Percentiles rank a stretch among this genome's conserved stretches.
Evolutionary conservation across 306 rosid species (phyloP).

Genomic region (Cyclanthera cordifolia): DNA sequence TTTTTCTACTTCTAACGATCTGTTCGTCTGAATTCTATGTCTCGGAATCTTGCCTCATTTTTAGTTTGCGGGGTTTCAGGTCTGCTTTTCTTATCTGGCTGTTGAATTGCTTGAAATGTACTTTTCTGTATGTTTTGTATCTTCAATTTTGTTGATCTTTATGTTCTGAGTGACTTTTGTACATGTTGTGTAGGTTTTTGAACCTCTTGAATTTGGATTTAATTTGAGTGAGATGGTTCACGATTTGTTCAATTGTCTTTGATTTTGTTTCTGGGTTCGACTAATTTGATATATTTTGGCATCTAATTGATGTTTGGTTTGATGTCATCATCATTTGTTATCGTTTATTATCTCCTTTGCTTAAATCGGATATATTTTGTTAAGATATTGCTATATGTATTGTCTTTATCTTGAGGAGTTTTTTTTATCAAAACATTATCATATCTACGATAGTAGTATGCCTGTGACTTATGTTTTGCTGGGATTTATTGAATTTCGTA

Average conservation of each 20-base stretch:
- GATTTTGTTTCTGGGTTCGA: neutral
- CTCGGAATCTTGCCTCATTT: slow-evolving; percentile 19
- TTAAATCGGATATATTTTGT: neutral
- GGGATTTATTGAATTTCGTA: slow-evolving; percentile 36
- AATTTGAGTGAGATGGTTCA: neutral
- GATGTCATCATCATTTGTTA: neutral
- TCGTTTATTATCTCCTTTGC: neutral
- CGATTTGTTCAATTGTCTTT: neutral
- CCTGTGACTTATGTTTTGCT: slow-evolving; percentile 29
- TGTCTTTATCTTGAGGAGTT: neutral
- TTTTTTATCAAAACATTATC: neutral
- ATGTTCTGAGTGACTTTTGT: neutral
- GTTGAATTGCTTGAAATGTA: neutral
- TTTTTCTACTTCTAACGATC: neutral
- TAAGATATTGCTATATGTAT: neutral
- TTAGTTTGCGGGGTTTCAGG: slow-evolving; percentile 26
- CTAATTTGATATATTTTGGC: neutral
- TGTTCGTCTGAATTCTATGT: slow-evolving; percentile 21
- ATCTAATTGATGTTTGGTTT: neutral
- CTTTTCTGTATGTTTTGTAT: neutral
- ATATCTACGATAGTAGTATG: neutral
- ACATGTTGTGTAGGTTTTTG: neutral
- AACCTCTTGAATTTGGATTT: slow-evolving; percentile 1
- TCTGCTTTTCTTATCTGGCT: slow-evolving; percentile 6
- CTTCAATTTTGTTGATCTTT: slow-evolving; percentile 3